Base-by-base conservation (phyloP, 2,329 filamentous ascomycete species). In the Ceratocystis colombiana region DNA sequence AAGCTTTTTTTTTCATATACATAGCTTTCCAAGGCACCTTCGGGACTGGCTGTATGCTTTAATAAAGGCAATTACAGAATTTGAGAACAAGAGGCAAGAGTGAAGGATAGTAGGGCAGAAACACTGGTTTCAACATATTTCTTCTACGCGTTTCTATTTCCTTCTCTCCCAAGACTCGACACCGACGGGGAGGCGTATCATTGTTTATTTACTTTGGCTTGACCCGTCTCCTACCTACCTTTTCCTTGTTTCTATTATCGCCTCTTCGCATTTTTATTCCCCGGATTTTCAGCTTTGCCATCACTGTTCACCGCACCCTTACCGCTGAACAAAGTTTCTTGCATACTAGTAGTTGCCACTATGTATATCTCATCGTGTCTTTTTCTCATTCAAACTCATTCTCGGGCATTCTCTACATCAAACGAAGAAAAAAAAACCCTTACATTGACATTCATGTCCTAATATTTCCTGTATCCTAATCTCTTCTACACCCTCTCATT, bases 171-270 rank as follows among this genome's bases (percentile, higher is more conserved):
- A 10, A 8, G 48, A 5, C 55, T 37, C 25, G 2, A 28, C 10
- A 30, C n/a, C 50, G 7, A 25, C 20, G 10, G 5, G 55, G 28
- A 59, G 7, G 8, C 30, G 7, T 15, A 25, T n/a, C 8, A 6
- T 7, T 59, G 17, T n/a, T 59, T 22, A 15, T 59, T 59, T 59
- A 59, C 55, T 59, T 59, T 8, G 15, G 55, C 48, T 22, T n/a
- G 17, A n/a, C 37, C 10, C 37, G 37, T 41, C 37, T 41, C 37
- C 10, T 41, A 4, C 3, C 37, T 41, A 41, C 37, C 37, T 12
- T 41, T 41, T 41, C 37, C 10, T 1, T 41, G 12, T 41, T 41
- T 12, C 37, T 41, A 41, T 41, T 41, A 41, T 41, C 37, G 37
- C 48, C 48, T 53, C 20, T 28, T 15, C 20, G 48, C 12, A 20